Percentiles rank a stretch among this genome's conserved stretches.
Conservation (phyloP, 2,329 filamentous ascomycete species). For the Ophiostoma pallidulum region DNA sequence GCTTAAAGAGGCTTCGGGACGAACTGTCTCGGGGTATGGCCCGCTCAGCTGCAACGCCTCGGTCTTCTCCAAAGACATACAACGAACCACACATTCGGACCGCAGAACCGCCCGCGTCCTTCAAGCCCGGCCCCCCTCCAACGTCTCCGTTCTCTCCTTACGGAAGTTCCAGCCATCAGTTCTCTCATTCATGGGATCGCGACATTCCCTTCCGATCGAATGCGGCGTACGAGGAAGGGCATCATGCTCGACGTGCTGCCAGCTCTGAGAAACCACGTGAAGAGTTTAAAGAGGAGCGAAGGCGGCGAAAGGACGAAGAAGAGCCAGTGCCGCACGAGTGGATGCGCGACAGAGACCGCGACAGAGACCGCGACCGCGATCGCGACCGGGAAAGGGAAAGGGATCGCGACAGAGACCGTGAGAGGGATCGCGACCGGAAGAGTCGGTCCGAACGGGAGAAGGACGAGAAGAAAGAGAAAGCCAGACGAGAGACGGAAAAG, state of each 20-base stretch:
- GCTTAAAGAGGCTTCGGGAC: conserved; percentile 55
- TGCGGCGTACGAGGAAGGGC: conserved; percentile 33
- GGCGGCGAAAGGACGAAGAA: conserved; percentile 24
- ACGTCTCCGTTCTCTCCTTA: conserved; percentile 20
- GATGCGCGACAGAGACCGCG: conserved; percentile 29
- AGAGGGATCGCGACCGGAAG: background rate
- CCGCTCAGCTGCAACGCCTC: conserved; percentile 33
- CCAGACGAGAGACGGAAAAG: conserved; percentile 24
- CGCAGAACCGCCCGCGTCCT: conserved; percentile 37
- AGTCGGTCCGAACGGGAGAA: conserved; percentile 15
- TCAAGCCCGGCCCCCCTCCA: conserved; percentile 29
- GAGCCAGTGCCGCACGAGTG: conserved; percentile 17
- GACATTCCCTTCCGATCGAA: conserved; percentile 30
- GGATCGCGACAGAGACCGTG: conserved; percentile 25
- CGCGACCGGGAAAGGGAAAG: conserved; percentile 26
- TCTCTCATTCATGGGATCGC: conserved; percentile 39
- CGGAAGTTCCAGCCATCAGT: conserved; percentile 28
- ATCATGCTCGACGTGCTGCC: conserved; percentile 35
- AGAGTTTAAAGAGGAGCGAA: conserved; percentile 20
- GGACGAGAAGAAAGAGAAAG: conserved; percentile 28
- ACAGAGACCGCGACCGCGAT: conserved; percentile 23
- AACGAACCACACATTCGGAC: conserved; percentile 39
- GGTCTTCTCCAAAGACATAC: conserved; percentile 29
- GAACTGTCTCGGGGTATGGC: conserved; percentile 34
- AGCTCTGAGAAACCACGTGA: conserved; percentile 31